Evolutionary conservation across 2,329 filamentous ascomycete species (phyloP), one percentile per base, ranked within the genome.

Genomic region (Clonostachys sp.): DNA sequence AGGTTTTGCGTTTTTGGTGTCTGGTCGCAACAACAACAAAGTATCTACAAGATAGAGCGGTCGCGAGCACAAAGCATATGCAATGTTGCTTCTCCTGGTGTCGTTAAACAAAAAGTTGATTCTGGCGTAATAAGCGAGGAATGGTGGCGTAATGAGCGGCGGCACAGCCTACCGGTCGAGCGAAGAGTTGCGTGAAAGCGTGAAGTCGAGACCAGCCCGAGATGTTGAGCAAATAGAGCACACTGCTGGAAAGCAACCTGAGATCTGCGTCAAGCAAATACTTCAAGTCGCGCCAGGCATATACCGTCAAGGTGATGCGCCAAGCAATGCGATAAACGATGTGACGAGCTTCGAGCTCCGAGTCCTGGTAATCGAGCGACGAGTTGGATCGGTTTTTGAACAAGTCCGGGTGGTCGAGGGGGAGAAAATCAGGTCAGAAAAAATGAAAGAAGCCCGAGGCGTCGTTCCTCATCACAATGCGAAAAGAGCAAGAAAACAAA

Each of bases 171-270:
- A 41, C 48, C 35, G 24, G 24, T 30, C 24, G 36, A 42, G 18
- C 12, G 44, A 46, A 56, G 52, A 54, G 52, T 55, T 56, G 50
- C 36, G 36, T 18, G 36, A n/a, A 39, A 39, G 14, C 14, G 17
- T 39, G 36, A n/a, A 39, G 61, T 67, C 71, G 72, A 76, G 73
- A 70, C 73, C 73, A 75, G 73, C 73, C 72, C 66, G 61, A 57
- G 63, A 65, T 57, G 18, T 12, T 34, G 3, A 34, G 14, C 14
- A 34, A 17, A 34, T 12, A 24, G 12, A 45, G 20, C 43, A 20
- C 16, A 24, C 17, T 30, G 33, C 13, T 16, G 20, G 24, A 12
- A 45, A 34, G 30, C 53, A 59, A 59, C 61, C 66, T 66, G 61
- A 62, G 63, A 3, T 68, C 58, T 70, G 70, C 72, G 60, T 74